Evolutionary conservation across 2,329 filamentous ascomycete species (phyloP), one percentile per base, ranked within the genome.

Genomic region (Escovopsis weberi): DNA sequence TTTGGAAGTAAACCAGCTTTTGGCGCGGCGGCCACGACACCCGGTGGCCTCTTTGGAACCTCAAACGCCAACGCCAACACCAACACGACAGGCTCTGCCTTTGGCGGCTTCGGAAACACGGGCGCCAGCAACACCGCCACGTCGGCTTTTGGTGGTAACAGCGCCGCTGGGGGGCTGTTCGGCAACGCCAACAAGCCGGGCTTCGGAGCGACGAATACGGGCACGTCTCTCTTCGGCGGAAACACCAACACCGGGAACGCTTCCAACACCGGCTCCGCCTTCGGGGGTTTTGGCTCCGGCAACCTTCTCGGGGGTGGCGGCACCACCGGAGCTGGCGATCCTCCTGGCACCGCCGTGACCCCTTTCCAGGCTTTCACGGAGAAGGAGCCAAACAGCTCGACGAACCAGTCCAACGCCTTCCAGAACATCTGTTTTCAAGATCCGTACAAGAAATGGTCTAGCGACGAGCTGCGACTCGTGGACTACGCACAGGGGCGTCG

Each of bases 401-500:
- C 43, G 55, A 72, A 53, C 51, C 44, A 43, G 33, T 45, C 65
- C 50, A 75, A 82, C 55, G 71, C 80, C 4, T 93, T 82, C 60
- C 85, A 91, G 60, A 89, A 79, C 51, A 77, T 93, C 44, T 67
- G 81, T 19, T 87, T 89, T 59, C 80, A 83, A 63, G 78, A 80
- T 23, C 75, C 82, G 1, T 93, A 89, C 66, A 80, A 80, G 60
- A 93, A 91, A 59, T 96, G 82, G 68, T 95, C 89, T 9, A 76
- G 85, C n/a, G 91, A 85, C 53, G 82, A 91, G 60, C 64, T 91
- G 42, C 74, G 85, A 55, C 63, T 94, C 47, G 85, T 78, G 38
- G 91, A 98, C 61, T 98, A 98, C 59, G 75, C 80, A 45, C 83
- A 88, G 60, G 88, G 88, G 40, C 79, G 88, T 45, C 81, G 82